Evolutionary conservation across 2,329 filamentous ascomycete species (phyloP), one percentile per base, ranked within the genome.

Genomic region (Colletotrichum horii): DNA sequence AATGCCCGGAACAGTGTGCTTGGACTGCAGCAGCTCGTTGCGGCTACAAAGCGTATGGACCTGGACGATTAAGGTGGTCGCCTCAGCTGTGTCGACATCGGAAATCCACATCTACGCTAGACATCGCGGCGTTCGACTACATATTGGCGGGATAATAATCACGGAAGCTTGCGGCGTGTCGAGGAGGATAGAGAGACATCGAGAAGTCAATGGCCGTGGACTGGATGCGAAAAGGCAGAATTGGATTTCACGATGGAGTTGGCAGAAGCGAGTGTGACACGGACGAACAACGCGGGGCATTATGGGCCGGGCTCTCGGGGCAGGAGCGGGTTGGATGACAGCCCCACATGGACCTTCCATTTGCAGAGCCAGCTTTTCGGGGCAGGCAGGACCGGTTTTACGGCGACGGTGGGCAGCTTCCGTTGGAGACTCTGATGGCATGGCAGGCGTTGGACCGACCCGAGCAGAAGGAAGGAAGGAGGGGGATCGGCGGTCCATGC

Each of bases 401-500:
- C 19, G 38, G 38, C 38, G 38, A 48, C 38, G 38, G 38, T 48
- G 38, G 38, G 38, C 38, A 48, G 38, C 38, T n/a, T 48, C 38
- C 38, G 38, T 48, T 48, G 38, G 38, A 48, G 38, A 48, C 38
- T n/a, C n/a, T 48, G 19, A 48, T n/a, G 38, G 38, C 38, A 48
- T 48, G 38, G 38, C 3, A 48, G 60, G 30, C 12, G 22, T 26
- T 64, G 60, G 60, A 72, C 64, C 28, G 34, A 55, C 30, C 65
- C 55, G 24, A 73, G 28, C 26, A 36, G 34, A 48, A 19, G 24
- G 38, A 48, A 30, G 48, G 48, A 70, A 69, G 69, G 62, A 62
- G 69, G 73, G 73, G 64, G 64, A 75, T 75, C 73, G 43, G 70
- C 70, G 64, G 73, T 65, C 73, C 69, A 73, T 72, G 73, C 72